phyloP scores from a whole-genome alignment of 495 filamentous ascomycete genomes.

The Hypoxylon intermedium region DNA sequence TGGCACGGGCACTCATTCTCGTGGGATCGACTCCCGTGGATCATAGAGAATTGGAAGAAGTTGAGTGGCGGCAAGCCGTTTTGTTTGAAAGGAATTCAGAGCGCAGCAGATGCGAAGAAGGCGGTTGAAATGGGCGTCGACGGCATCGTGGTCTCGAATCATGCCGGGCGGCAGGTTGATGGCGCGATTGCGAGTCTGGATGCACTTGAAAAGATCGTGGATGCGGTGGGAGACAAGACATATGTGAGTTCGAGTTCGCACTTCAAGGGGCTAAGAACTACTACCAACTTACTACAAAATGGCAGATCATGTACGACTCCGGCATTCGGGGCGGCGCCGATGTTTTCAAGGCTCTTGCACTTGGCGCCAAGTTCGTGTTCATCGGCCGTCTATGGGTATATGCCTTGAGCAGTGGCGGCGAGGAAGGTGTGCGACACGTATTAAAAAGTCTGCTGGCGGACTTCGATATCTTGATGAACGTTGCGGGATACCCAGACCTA shows the following conservation, averaged over 20 bases:
- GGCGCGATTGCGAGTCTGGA: conserved; percentile 68
- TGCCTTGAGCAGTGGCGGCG: conserved; percentile 65
- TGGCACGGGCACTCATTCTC: conserved; percentile 68
- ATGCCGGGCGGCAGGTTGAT: conserved; percentile 70
- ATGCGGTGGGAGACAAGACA: conserved; percentile 43
- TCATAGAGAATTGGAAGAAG: conserved; percentile 58
- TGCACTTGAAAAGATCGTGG: conserved; percentile 68
- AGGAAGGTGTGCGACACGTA: conserved; percentile 68
- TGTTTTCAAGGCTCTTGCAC: conserved; percentile 66
- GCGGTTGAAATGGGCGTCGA: conserved; percentile 62
- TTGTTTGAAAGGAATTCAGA: conserved; percentile 64
- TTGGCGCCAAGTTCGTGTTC: conserved; percentile 71
- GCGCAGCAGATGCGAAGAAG: conserved; percentile 59
- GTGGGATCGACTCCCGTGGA: conserved; percentile 65
- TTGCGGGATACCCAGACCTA: conserved; percentile 65
- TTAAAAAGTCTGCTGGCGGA: conserved; percentile 70
- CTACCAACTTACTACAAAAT: conserved; percentile 48
- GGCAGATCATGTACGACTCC: conserved; percentile 68
- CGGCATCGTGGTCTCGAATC: conserved; percentile 67
- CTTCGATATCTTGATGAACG: conserved; percentile 70
- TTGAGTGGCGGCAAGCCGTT: conserved; percentile 65
- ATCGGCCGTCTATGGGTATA: conserved; percentile 69
- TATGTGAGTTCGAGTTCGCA: conserved; percentile 27
- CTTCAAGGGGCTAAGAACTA: conserved; percentile 32
- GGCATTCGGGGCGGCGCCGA: conserved; percentile 65